These are phyloP conservation scores for Mycena citricolor DNA, from an alignment of 1,284 basidiomycete species.

Conservation along the genomic window DNA sequence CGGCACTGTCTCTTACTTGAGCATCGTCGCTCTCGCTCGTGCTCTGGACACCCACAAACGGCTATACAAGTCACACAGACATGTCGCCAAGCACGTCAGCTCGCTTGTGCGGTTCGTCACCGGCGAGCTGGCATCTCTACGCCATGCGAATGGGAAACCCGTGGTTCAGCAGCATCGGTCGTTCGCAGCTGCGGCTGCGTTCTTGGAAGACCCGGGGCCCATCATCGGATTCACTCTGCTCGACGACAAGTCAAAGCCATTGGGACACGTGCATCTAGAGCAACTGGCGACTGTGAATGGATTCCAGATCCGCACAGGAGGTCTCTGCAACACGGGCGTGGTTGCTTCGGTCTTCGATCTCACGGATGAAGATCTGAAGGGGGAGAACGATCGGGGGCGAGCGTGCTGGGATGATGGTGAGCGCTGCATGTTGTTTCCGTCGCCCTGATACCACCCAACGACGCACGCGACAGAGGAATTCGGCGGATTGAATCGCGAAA, in stretches of 20 bases:
- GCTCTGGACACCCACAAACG: constrained; percentile 18
- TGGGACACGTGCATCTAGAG: constrained; percentile 22
- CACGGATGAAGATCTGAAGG: constrained; percentile 16
- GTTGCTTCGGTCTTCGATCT: constrained; percentile 13
- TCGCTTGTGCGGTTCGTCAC: constrained; percentile 15
- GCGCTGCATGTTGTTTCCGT: not conserved
- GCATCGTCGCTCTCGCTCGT: constrained; percentile 18
- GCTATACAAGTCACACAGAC: constrained; percentile 18
- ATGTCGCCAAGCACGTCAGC: constrained; percentile 20
- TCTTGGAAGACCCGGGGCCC: constrained; percentile 18
- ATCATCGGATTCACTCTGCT: constrained; percentile 20
- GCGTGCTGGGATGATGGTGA: constrained; percentile 23
- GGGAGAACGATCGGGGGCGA: constrained; percentile 17
- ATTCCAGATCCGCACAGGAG: constrained; percentile 21
- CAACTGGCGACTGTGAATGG: constrained; percentile 22
- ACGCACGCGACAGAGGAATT: constrained; percentile 21
- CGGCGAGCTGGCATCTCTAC: constrained; percentile 12
- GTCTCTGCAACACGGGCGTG: constrained; percentile 22
- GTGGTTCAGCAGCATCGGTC: constrained; percentile 16
- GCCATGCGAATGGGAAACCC: constrained; percentile 20
- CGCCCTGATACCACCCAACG: no score
- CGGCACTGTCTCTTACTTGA: constrained; percentile 20
- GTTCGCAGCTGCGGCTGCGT: constrained; percentile 2
- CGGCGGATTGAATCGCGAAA: not conserved
- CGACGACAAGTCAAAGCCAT: constrained; percentile 12